These are phyloP conservation scores for Backusella westeae DNA, from an alignment of 192 early-diverging fungal genomes.

Conservation along the genomic window DNA sequence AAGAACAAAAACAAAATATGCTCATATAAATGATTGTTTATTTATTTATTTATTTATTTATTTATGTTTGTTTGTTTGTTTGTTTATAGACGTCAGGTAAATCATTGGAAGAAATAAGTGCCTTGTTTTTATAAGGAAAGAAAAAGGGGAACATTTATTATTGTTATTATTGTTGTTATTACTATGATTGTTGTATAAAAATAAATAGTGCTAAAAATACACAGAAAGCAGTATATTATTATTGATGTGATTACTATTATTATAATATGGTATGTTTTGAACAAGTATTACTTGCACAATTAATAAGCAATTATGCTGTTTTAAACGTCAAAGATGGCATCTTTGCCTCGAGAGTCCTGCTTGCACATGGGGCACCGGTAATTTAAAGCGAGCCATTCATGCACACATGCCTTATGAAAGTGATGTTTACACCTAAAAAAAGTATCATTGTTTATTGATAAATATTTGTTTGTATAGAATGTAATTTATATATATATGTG, in stretches of 20 bases:
- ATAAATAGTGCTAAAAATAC: conserved; percentile 3
- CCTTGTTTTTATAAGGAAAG: background rate
- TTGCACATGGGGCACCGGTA: conserved; percentile 77
- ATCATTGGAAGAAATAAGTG: conserved; percentile 14
- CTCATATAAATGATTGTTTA: background rate
- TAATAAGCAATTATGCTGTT: background rate
- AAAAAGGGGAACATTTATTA: background rate
- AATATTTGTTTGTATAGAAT: background rate
- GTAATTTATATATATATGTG: background rate
- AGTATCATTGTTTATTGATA: background rate
- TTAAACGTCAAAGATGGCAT: conserved; percentile 11
- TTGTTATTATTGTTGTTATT: background rate
- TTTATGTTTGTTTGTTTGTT: background rate
- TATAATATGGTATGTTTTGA: background rate
- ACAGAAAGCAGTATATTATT: background rate
- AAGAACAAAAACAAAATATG: background rate
- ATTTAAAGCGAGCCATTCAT: conserved; percentile 79
- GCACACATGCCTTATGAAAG: conserved; percentile 81
- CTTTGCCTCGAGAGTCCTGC: conserved; percentile 47
- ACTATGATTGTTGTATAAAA: background rate
- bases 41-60: background rate
- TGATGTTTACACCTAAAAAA: conserved; percentile 61
- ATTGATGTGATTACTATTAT: background rate
- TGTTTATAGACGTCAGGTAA: conserved; percentile 7
- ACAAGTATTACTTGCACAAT: background rate